Evolutionary conservation across 805 yeast species (phyloP), one percentile per base, ranked within the genome.

Genomic region (Candida alai): DNA sequence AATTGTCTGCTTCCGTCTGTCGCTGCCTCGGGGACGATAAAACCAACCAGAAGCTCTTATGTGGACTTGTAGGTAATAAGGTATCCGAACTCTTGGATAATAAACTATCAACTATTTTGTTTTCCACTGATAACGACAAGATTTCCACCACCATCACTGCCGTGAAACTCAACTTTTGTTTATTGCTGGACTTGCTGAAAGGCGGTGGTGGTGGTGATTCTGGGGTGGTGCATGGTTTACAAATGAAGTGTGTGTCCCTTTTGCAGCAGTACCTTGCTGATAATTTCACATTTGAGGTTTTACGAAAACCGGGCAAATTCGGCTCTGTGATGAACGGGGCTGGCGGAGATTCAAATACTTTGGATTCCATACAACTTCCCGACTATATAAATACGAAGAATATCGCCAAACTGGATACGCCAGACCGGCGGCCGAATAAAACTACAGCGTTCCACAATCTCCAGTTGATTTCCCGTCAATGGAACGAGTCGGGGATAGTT

Each of bases 301-400:
- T 13, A 6, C 32, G 29, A 19, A 15, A 15, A 17, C 20, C 27
- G 3, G 4, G 9, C 30, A 24, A 22, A 18, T 18, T 11, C 13
- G 12, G 10, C 19, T 15, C 8, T 19, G 23, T 12, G 8, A 10
- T 10, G 19, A 18, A 17, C 24, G 13, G 11, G 4, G n/a, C n/a
- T n/a, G 28, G 15, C 8, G 18, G 15, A 32, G 15, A 20, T 14
- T 19, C 32, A 29, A 29, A 34, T 20, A 15, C 20, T 24, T 24
- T 37, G n/a, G 69, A 65, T 32, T 46, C 57, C 15, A 52, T 66
- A 13, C 56, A 59, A 28, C 47, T 66, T 15, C 72, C 72, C 1
- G 55, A 63, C 3, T 50, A 54, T 28, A 58, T 66, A 11, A 54
- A 66, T 39, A 63, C 64, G 2, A 48, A 40, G 11, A 55, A 52